phyloP scores from a whole-genome alignment of 345 rosid species.

The Triadica sebifera region DNA sequence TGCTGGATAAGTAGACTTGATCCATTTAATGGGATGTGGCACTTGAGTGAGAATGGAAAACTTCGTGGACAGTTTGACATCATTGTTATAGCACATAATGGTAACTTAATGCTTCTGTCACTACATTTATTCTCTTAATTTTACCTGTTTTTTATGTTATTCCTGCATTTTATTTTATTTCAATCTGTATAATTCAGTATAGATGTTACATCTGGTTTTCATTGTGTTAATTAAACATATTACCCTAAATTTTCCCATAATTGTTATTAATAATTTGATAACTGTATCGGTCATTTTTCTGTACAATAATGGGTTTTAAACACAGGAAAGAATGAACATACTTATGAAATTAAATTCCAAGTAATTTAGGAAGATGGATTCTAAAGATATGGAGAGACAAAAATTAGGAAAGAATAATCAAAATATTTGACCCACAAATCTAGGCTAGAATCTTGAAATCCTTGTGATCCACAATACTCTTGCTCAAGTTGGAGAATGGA shows the following conservation, averaged over 20 bases:
- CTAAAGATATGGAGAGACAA: no score
- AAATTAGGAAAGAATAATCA: no score
- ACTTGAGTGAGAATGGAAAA: slow-evolving; percentile 80
- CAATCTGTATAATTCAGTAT: not conserved
- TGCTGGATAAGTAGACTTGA: slow-evolving; percentile 92
- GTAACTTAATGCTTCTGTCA: slow-evolving; percentile 34
- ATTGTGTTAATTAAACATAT: not conserved
- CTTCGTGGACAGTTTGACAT: slow-evolving; percentile 73
- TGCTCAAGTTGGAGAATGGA: no score
- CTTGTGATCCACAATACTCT: no score
- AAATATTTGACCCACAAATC: no score
- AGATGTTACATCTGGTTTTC: not conserved
- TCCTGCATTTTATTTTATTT: slow-evolving; percentile 5
- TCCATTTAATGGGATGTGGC: slow-evolving; percentile 88
- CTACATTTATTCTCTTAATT: not conserved
- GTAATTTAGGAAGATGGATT: no score
- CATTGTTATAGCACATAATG: slow-evolving; percentile 92
- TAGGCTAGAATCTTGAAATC: no score
- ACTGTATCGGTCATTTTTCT: no score
- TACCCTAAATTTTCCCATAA: not conserved
- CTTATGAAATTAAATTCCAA: no score
- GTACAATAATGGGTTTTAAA: no score
- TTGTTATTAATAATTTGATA: not conserved
- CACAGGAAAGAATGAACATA: no score
- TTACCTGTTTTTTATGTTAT: not conserved